Base-by-base conservation (phyloP, 2,329 filamentous ascomycete genomes). In the Aureobasidium lini region DNA sequence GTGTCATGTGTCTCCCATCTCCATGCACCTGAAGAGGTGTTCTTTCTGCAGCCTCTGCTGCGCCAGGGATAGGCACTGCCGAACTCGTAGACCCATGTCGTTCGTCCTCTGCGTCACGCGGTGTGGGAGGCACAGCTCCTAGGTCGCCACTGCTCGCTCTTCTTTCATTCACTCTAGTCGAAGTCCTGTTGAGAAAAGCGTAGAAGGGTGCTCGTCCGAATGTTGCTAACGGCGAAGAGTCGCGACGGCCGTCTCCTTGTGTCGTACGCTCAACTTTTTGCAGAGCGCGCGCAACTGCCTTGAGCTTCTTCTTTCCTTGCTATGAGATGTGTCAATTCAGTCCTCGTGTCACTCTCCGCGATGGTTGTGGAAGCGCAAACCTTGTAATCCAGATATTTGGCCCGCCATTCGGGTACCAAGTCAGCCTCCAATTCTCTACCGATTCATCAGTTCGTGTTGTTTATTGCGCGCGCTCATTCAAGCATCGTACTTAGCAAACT, bases 321-420 rank as follows among this genome's bases (percentile, higher is more conserved):
- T 86, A 66, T 62, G 62, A 54, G 64, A 44, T 42, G 15, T 40
- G 48, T 64, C 50, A 64, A 46, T 40, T 9, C 32, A 1, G 31
- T n/a, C 28, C 28, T 44, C 29, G 16, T n/a, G 18, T 16, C 23
- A 13, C 5, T 39, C 3, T 46, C n/a, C 29, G 43, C 28, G 42
- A 28, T 16, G 13, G 15, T 2, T n/a, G 37, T 31, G 37, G 60
- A 59, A 60, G 66, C 66, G 60, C 50, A 13, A 54, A 66, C 72
- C 81, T 95, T 96, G 80, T 97, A 97, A 75, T 96, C 85, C 66
- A 97, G 82, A 73, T 96, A 97, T 74, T 96, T 95, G 72, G 86
- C 83, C 68, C 89, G 85, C 93, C 93, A 97, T 83, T 97, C 92
- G 70, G 92, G 92, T 64, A 96, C 90, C 57, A 91, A 83, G 68